Percentiles rank a stretch among this genome's conserved stretches.
phyloP scores from a whole-genome alignment of 805 yeast genomes.

The Yarrowia sp. region DNA sequence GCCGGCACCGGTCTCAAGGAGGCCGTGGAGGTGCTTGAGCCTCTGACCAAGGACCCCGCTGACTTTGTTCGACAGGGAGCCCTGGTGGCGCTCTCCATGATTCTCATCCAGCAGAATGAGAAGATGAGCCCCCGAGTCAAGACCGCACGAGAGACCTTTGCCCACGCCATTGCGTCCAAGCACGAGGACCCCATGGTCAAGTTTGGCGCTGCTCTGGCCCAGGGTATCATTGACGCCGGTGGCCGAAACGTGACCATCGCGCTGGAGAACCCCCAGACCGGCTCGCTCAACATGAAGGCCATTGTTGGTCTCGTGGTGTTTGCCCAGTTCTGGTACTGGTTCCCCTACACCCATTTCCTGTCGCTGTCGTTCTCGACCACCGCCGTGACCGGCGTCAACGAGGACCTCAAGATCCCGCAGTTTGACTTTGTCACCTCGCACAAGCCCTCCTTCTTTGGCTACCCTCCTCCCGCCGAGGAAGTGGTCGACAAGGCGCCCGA shows the following conservation, averaged over 20 bases:
- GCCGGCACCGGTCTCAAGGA: conserved; percentile 90
- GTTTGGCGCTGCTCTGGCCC: conserved; percentile 96
- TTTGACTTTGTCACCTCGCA: conserved; percentile 82
- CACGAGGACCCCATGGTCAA: conserved; percentile 97
- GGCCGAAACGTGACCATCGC: conserved; percentile 97
- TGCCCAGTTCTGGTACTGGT: conserved; percentile 98
- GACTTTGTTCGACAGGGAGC: conserved; percentile 99
- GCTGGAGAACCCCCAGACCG: conserved; percentile 78
- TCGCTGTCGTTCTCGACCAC: conserved; percentile 93
- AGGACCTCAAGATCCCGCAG: conserved; percentile 85
- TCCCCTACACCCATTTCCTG: conserved; percentile 92
- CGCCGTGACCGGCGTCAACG: conserved; percentile 82
- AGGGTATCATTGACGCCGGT: conserved; percentile 98
- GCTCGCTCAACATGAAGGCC: conserved; percentile 87
- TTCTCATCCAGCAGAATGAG: conserved; percentile 86
- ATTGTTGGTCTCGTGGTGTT: conserved; percentile 91
- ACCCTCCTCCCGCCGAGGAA: conserved; percentile 87
- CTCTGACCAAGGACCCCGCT: conserved; percentile 89
- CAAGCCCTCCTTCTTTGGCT: conserved; percentile 78
- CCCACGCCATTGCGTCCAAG: conserved; percentile 79
- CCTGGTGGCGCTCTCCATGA: conserved; percentile 87
- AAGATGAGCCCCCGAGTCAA: conserved; percentile 80
- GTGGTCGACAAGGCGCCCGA: conserved; percentile 82
- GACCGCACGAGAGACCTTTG: conserved; percentile 73
- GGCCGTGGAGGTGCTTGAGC: conserved; percentile 91